Percentiles rank a stretch among this genome's conserved stretches.
These are phyloP conservation scores for Cutaneotrichosporon sp. DNA, from an alignment of 1,284 basidiomycete genomes.

Conservation along the genomic window DNA sequence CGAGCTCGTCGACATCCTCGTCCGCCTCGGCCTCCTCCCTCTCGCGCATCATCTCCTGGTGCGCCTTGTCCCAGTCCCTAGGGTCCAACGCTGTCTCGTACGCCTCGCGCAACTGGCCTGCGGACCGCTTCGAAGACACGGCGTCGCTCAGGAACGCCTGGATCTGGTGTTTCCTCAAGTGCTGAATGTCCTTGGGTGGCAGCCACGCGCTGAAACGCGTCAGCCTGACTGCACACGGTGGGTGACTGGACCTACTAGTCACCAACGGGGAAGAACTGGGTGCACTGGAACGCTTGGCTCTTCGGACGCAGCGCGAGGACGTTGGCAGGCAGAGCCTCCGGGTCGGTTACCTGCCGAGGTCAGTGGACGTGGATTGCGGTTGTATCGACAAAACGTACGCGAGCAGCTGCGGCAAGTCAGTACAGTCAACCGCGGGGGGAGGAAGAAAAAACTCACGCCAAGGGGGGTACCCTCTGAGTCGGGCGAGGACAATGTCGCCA, in stretches of 20 bases:
- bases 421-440: neutral
- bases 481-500: conserved; percentile 82
- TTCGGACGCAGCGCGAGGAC: conserved; percentile 35
- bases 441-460: conserved; percentile 57
- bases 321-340: conserved; percentile 31
- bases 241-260: conserved; percentile 66
- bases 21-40: conserved; percentile 57
- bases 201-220: conserved; percentile 68
- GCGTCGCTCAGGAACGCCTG: conserved; percentile 56
- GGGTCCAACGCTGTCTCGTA: conserved; percentile 83
- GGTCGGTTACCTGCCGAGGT: conserved; percentile 34
- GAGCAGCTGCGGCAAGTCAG: conserved; percentile 18
- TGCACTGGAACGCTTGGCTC: conserved; percentile 29
- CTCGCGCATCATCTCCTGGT: conserved; percentile 54
- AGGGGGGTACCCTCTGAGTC: conserved; percentile 86
- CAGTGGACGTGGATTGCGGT: conserved; percentile 1
- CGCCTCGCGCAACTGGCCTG: conserved; percentile 67
- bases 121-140: conserved; percentile 57
- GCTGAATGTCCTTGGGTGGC: conserved; percentile 71
- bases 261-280: conserved; percentile 54
- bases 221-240: conserved; percentile 1
- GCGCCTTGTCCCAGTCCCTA: conserved; percentile 56
- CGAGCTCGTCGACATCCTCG: conserved; percentile 58
- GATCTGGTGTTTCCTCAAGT: conserved; percentile 74
- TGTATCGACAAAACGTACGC: conserved; percentile 9